A percentile compares a stretch with the other conserved stretches of the same genome.
phyloP scores from a whole-genome alignment of 2,329 filamentous ascomycete genomes.

The Clonostachys byssicola region DNA sequence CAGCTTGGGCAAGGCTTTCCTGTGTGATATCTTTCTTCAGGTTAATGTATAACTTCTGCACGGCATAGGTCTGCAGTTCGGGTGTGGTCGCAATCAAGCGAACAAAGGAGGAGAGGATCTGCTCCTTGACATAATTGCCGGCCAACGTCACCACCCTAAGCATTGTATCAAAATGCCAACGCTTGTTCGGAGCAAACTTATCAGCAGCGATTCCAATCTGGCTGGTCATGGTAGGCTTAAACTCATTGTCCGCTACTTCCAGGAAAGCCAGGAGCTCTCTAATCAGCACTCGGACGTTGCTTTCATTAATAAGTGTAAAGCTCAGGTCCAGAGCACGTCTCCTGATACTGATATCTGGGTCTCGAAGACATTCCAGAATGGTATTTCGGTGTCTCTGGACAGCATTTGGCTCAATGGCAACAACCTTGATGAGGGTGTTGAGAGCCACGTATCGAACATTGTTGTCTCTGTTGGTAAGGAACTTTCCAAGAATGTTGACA shows the following conservation, averaged over 20 bases:
- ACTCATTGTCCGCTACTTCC: slow-evolving; percentile 96
- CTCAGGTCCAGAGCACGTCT: slow-evolving; percentile 93
- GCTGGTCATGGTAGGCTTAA: slow-evolving; percentile 97
- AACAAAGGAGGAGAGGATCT: slow-evolving; percentile 94
- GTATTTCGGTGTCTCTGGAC: slow-evolving; percentile 97
- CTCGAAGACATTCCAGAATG: slow-evolving; percentile 90
- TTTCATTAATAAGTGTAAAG: slow-evolving; percentile 96
- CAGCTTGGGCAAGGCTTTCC: slow-evolving; percentile 88
- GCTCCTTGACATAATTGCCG: slow-evolving; percentile 96
- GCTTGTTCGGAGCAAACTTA: slow-evolving; percentile 91
- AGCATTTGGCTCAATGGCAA: slow-evolving; percentile 95
- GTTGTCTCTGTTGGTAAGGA: slow-evolving; percentile 97
- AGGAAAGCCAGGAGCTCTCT: slow-evolving; percentile 91
- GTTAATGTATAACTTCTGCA: slow-evolving; percentile 87
- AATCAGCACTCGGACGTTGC: slow-evolving; percentile 90
- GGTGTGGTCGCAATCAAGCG: slow-evolving; percentile 91
- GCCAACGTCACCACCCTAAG: slow-evolving; percentile 88
- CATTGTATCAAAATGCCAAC: slow-evolving; percentile 99
- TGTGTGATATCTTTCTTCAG: slow-evolving; percentile 97
- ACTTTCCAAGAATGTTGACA: slow-evolving; percentile 98
- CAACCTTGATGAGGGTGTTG: slow-evolving; percentile 96
- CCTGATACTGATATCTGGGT: slow-evolving; percentile 97
- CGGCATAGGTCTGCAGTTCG: slow-evolving; percentile 92
- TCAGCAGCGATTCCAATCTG: slow-evolving; percentile 98
- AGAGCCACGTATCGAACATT: slow-evolving; percentile 98